Conservation (phyloP, 2,329 filamentous ascomycete genomes). For the Mycogone perniciosa region DNA sequence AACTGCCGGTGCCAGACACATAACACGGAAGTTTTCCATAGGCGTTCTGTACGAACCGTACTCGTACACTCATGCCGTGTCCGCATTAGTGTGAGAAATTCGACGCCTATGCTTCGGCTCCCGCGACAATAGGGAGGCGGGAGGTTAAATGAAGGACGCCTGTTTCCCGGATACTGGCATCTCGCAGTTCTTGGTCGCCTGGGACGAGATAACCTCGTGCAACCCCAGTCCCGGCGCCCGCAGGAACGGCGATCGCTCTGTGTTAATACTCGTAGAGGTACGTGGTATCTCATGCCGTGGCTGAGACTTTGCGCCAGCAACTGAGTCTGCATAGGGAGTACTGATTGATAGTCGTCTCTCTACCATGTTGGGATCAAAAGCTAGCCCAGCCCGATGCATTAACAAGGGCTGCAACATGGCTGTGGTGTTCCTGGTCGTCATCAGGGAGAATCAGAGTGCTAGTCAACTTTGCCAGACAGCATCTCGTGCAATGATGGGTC, state of each 20-base stretch:
- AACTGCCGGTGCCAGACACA: no score
- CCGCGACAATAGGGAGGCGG: background rate
- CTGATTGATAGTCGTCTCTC: background rate
- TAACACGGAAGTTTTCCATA: background rate
- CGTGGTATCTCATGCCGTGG: background rate
- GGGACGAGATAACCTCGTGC: slow-evolving; percentile 5
- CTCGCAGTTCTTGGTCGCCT: background rate
- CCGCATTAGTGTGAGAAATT: no score
- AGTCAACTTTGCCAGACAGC: no score
- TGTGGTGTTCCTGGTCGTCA: background rate
- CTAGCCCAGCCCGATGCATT: no score
- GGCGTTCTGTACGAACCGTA: no score
- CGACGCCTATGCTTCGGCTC: background rate
- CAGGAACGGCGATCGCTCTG: background rate
- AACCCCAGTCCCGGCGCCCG: slow-evolving; percentile 1
- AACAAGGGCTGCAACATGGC: background rate
- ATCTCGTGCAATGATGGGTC: no score
- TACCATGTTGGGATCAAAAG: background rate
- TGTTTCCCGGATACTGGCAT: slow-evolving; percentile 6
- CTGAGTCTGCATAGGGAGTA: background rate
- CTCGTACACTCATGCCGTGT: no score
- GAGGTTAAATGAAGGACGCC: slow-evolving; percentile 1
- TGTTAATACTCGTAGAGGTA: no score
- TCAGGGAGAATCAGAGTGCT: background rate
- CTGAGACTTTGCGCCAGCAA: slow-evolving; percentile 7